Conservation (phyloP, 148 eudicot species). For the Cornus kousa region DNA sequence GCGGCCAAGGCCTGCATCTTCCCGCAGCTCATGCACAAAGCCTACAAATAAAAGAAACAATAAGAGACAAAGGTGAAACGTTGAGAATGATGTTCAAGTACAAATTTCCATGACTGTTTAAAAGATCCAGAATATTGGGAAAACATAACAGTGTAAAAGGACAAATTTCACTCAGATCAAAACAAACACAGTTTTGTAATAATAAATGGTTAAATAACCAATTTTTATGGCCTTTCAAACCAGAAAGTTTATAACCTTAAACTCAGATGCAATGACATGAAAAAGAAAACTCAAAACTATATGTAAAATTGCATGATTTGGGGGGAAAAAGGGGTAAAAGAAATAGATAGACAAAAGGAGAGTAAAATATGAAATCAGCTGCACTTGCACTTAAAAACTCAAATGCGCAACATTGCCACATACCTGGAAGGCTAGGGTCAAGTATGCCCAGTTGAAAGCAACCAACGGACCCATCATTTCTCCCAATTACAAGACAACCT, state of each 20-base stretch:
- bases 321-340: not conserved
- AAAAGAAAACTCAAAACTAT: not conserved
- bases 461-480: slow-evolving; percentile 78
- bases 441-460: slow-evolving; percentile 69
- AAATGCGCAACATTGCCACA: not conserved
- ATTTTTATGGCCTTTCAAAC: not conserved
- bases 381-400: slow-evolving; percentile 1
- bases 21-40: slow-evolving; percentile 69
- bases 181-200: not conserved
- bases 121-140: no score
- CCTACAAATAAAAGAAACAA: slow-evolving; percentile 33
- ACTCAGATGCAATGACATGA: not conserved
- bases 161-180: slow-evolving; percentile 3
- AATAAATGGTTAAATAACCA: not conserved
- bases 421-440: slow-evolving; percentile 70
- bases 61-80: not conserved
- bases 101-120: no score
- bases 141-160: not conserved
- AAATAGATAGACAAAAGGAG: not conserved
- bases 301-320: not conserved
- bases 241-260: not conserved
- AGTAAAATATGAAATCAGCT: not conserved
- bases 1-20: slow-evolving; percentile 87
- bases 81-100: slow-evolving; percentile 2
- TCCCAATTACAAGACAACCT: slow-evolving; percentile 76